A percentile compares a stretch with the other conserved stretches of the same genome.
Conservation (phyloP, 2,329 filamentous ascomycete species). For the Apiospora kogelbergensis region DNA sequence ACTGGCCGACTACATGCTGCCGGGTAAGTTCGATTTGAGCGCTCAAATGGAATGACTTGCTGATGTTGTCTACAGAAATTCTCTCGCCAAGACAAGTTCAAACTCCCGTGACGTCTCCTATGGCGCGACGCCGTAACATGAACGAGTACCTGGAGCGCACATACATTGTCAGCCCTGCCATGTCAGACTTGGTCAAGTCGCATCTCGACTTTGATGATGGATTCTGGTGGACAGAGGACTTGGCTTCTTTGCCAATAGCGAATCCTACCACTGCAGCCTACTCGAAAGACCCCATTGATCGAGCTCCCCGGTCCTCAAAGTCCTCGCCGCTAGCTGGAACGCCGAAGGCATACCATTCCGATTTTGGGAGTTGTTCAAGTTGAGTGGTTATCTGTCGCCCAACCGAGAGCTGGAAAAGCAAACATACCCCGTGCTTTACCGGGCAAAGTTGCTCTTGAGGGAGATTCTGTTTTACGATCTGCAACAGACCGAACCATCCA, state of each 20-base stretch:
- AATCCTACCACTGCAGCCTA: constrained; percentile 40
- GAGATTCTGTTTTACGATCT: constrained; percentile 56
- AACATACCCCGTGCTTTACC: constrained; percentile 51
- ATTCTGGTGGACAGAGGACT: constrained; percentile 59
- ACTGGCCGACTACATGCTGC: constrained; percentile 50
- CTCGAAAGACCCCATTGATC: constrained; percentile 37
- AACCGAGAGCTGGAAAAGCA: constrained; percentile 49
- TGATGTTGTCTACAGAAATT: constrained; percentile 33
- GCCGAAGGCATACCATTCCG: constrained; percentile 48
- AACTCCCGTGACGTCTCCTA: constrained; percentile 51
- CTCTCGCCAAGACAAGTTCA: constrained; percentile 49
- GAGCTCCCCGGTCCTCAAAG: constrained; percentile 50
- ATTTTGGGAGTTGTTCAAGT: constrained; percentile 52
- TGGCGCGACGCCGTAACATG: constrained; percentile 48
- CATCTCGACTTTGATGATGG: constrained; percentile 54
- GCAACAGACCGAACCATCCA: constrained; percentile 47
- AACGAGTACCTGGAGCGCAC: constrained; percentile 52
- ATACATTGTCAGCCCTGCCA: constrained; percentile 42
- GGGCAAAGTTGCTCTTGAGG: constrained; percentile 54
- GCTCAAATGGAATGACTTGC: not conserved
- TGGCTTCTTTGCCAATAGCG: constrained; percentile 39
- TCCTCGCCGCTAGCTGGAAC: constrained; percentile 54
- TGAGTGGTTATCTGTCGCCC: constrained; percentile 49
- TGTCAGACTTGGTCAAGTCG: constrained; percentile 40
- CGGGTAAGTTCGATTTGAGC: constrained; percentile 37